A percentile compares a stretch with the other conserved stretches of the same genome.
These are phyloP conservation scores for Macrolepiota fuliginosa DNA, from an alignment of 768 basidiomycete species.

Conservation along the genomic window DNA sequence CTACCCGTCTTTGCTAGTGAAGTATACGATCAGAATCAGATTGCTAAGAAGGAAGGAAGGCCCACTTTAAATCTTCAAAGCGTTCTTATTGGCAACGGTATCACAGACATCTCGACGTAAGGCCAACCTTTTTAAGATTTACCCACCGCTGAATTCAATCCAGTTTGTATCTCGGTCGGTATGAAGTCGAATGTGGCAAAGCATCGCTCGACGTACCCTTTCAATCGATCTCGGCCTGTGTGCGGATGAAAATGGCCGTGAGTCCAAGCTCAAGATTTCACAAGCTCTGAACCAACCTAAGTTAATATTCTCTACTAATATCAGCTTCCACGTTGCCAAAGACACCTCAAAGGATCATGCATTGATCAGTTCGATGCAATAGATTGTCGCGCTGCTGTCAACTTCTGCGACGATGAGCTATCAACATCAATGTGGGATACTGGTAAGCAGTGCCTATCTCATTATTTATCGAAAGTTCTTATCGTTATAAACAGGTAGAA, in stretches of 20 bases:
- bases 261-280: conserved; percentile 21
- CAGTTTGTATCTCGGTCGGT: conserved; percentile 45
- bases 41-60: conserved; percentile 50
- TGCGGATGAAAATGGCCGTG: conserved; percentile 63
- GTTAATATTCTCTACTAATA: neutral
- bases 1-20: conserved; percentile 74
- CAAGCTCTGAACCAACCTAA: neutral
- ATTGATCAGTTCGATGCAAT: conserved; percentile 66
- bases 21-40: conserved; percentile 69
- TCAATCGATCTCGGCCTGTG: conserved; percentile 49
- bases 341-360: conserved; percentile 54
- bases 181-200: conserved; percentile 60
- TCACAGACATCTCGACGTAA: conserved; percentile 46
- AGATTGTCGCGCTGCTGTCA: conserved; percentile 62
- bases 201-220: conserved; percentile 54
- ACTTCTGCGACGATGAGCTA: conserved; percentile 62
- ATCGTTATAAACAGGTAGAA: conserved; percentile 30
- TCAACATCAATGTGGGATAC: conserved; percentile 42
- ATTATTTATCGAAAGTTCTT: neutral
- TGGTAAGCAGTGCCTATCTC: conserved; percentile 27
- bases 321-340: conserved; percentile 68
- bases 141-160: neutral
- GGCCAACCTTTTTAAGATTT: neutral
- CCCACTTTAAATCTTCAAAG: conserved; percentile 61
- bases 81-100: conserved; percentile 63